These are phyloP conservation scores for Phlyctochytrium bullatum DNA, from an alignment of 192 early-diverging fungal species.

Conservation along the genomic window DNA sequence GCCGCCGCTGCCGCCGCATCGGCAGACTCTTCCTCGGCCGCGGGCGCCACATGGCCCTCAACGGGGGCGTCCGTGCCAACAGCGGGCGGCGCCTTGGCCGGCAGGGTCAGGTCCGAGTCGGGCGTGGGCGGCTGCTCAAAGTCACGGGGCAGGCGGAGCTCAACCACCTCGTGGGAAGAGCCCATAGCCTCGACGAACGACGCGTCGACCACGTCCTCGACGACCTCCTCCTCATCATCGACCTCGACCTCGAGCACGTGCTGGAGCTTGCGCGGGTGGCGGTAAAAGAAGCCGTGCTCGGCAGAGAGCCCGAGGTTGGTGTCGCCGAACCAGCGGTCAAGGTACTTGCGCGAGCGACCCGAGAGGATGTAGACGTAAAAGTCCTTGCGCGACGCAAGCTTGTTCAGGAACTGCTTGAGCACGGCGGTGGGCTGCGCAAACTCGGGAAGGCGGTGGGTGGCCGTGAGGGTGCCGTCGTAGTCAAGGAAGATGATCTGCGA, in stretches of 20 bases:
- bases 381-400: conserved; percentile 71
- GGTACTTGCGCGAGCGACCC: conserved; percentile 82
- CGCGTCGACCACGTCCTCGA: background rate
- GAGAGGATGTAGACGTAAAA: conserved; percentile 95
- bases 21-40: background rate
- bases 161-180: background rate
- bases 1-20: background rate
- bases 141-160: background rate
- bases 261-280: conserved; percentile 64
- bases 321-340: conserved; percentile 89
- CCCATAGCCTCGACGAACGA: background rate
- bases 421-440: conserved; percentile 84
- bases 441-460: conserved; percentile 83
- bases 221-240: conserved; percentile 22
- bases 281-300: conserved; percentile 98
- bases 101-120: background rate
- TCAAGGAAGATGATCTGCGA: conserved; percentile 79
- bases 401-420: conserved; percentile 66
- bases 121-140: background rate
- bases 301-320: conserved; percentile 89
- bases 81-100: background rate
- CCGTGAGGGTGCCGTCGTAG: conserved; percentile 90
- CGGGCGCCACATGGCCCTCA: too few species aligned
- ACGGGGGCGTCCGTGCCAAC: too few species aligned
- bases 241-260: conserved; percentile 46